phyloP scores from a whole-genome alignment of 148 eudicot genomes.

The Amaranthus cruentus region DNA sequence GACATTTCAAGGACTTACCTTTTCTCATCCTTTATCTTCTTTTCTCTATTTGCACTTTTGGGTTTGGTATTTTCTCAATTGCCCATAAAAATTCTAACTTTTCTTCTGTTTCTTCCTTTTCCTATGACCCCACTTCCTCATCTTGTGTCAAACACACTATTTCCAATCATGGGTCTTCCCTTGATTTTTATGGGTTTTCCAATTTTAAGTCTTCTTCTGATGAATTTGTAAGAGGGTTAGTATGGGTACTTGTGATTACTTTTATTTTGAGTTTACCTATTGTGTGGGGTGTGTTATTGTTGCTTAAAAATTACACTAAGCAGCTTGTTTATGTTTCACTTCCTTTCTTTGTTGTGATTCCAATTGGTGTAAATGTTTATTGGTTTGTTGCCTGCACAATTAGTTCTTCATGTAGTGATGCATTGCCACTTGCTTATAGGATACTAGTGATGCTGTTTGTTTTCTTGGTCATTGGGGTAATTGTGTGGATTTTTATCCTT shows the following conservation, averaged over 20 bases:
- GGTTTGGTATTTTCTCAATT: slow-evolving; percentile 74
- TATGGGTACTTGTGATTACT: slow-evolving; percentile 77
- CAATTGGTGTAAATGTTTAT: slow-evolving; percentile 61
- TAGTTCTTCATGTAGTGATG: slow-evolving; percentile 51
- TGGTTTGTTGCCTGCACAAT: slow-evolving; percentile 90
- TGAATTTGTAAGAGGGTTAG: slow-evolving; percentile 40
- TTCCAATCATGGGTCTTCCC: slow-evolving; percentile 21
- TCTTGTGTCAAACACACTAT: slow-evolving; percentile 37
- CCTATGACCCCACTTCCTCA: slow-evolving; percentile 44
- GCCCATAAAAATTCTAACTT: slow-evolving; percentile 52
- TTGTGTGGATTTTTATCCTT: slow-evolving; percentile 82
- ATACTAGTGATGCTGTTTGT: slow-evolving; percentile 62
- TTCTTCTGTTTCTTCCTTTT: slow-evolving; percentile 41
- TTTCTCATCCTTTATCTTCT: slow-evolving; percentile 64
- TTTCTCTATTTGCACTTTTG: slow-evolving; percentile 58
- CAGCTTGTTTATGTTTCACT: slow-evolving; percentile 72
- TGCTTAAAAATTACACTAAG: slow-evolving; percentile 76
- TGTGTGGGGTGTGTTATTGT: slow-evolving; percentile 47
- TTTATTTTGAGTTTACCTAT: slow-evolving; percentile 69
- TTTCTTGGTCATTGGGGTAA: slow-evolving; percentile 60
- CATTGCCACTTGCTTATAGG: slow-evolving; percentile 69
- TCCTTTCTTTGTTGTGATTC: slow-evolving; percentile 65
- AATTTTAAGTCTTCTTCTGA: slow-evolving; percentile 10
- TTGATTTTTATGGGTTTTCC: slow-evolving; percentile 12
- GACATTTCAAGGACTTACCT: slow-evolving; percentile 66